Base-by-base conservation (phyloP, 371 early-diverging fungal species). In the Syncephalastrum racemosum region DNA sequence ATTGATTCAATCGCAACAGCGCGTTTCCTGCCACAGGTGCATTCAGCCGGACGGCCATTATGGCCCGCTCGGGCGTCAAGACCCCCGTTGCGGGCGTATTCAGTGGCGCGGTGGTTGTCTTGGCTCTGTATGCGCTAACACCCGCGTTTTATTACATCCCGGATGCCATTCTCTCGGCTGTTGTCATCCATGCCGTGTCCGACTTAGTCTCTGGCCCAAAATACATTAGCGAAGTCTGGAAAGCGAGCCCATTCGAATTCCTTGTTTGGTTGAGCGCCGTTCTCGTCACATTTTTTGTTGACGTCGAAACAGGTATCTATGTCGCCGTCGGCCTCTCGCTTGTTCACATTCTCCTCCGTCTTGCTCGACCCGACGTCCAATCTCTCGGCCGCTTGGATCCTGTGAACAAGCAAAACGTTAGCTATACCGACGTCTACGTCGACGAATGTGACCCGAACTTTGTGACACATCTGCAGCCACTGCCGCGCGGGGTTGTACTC, bases 121-220 rank as follows among this genome's bases (percentile, higher is more conserved):
- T 92, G 4, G 88, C 92, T 4, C 70, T 96, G 24, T 90, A 87
- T 62, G 70, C 81, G n/a, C 68, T 95, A 55, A 91, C 94, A 2
- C 88, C 89, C 0, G 87, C 87, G 2, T 92, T 96, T 70, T 90
- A 83, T 71, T 94, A 87, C 63, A 91, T 96, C 18, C 93, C 97
- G 5, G 82, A 82, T 24, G 85, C 95, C 13, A 67, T 80, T 1
- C 76, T 94, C 8, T 80, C 91, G 12, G 90, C 92, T 0, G 82
- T 96, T 22, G 91, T 95, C 25, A 86, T 94, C 47, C 82, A 77
- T 60, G 85, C 89, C 5, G 87, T 89, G 36, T 54, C 69, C 19
- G 87, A 85, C 53, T 61, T 88, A 22, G 62, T 85, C 12, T 63
- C 74, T 8, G 71, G 75, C 3, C 60, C 61, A 0, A 41, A 39